Conservation (phyloP, 805 yeast genomes). For the Starmerella ratchasimensis region DNA sequence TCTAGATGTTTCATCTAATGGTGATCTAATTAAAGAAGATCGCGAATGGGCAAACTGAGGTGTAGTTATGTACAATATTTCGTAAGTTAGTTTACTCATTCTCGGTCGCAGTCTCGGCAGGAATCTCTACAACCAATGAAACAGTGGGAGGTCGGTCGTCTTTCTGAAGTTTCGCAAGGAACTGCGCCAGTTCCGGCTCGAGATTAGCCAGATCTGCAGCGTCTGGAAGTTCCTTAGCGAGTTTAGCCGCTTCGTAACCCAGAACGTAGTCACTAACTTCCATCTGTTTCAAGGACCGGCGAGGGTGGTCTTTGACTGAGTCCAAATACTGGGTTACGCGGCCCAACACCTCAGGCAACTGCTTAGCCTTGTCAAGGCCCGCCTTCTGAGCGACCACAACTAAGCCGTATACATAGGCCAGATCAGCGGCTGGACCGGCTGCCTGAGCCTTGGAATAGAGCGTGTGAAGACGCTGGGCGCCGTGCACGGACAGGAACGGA, state of each 20-base stretch:
- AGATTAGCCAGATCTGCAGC: too few relatives aligned
- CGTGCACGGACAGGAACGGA: constrained; percentile 11
- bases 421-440: constrained; percentile 10
- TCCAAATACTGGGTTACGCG: background rate
- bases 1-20: too few relatives aligned
- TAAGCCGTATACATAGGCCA: constrained; percentile 14
- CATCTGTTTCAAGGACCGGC: constrained; percentile 1
- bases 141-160: too few relatives aligned
- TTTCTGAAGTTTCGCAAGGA: too few relatives aligned
- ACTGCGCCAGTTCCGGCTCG: too few relatives aligned
- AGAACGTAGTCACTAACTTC: constrained; percentile 5
- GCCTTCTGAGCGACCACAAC: constrained; percentile 11
- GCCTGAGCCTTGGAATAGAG: constrained; percentile 9
- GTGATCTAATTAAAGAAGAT: too few relatives aligned
- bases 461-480: constrained; percentile 8
- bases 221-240: too few relatives aligned
- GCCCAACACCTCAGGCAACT: constrained; percentile 1
- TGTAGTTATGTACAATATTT: too few relatives aligned
- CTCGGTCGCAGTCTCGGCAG: too few relatives aligned
- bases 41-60: too few relatives aligned
- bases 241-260: constrained; percentile 7
- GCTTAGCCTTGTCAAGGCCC: constrained; percentile 1
- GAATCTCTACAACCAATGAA: too few relatives aligned
- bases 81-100: too few relatives aligned
- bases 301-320: constrained; percentile 1